Conservation (phyloP, 768 basidiomycete genomes). For the Saitozyma podzolica region DNA sequence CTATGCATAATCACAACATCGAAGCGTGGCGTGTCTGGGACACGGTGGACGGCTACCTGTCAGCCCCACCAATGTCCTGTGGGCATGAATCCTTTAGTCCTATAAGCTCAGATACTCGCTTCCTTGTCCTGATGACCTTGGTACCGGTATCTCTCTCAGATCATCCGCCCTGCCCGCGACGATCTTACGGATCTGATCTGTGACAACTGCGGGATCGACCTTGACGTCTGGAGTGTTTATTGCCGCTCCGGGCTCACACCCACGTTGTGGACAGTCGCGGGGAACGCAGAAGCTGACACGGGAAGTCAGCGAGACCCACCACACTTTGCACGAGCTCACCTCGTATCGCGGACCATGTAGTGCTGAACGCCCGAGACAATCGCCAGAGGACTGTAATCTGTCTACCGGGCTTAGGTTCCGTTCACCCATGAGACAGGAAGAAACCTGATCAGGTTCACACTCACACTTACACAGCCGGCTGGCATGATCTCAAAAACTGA, state of each 20-base stretch:
- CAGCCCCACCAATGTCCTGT: too few relatives aligned
- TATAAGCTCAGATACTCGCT: too few relatives aligned
- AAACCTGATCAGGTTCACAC: constrained; percentile 1
- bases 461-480: constrained; percentile 21
- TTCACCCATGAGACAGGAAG: neutral
- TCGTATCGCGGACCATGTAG: constrained; percentile 22
- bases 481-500: constrained; percentile 38
- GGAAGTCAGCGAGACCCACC: neutral
- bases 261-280: constrained; percentile 19
- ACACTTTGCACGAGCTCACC: constrained; percentile 8
- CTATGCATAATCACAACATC: too few relatives aligned
- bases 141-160: too few relatives aligned
- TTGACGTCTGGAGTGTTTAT: constrained; percentile 21
- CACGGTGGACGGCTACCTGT: too few relatives aligned
- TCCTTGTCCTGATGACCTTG: too few relatives aligned
- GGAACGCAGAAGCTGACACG: constrained; percentile 32
- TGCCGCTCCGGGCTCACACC: constrained; percentile 11
- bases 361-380: constrained; percentile 26
- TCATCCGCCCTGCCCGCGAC: too few relatives aligned
- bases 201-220: constrained; percentile 19
- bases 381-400: constrained; percentile 30
- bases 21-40: too few relatives aligned
- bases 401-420: constrained; percentile 8
- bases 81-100: too few relatives aligned
- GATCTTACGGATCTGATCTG: constrained; percentile 21